phyloP scores from a whole-genome alignment of 352 stramenopile species.

The Phytophthora pisi region DNA sequence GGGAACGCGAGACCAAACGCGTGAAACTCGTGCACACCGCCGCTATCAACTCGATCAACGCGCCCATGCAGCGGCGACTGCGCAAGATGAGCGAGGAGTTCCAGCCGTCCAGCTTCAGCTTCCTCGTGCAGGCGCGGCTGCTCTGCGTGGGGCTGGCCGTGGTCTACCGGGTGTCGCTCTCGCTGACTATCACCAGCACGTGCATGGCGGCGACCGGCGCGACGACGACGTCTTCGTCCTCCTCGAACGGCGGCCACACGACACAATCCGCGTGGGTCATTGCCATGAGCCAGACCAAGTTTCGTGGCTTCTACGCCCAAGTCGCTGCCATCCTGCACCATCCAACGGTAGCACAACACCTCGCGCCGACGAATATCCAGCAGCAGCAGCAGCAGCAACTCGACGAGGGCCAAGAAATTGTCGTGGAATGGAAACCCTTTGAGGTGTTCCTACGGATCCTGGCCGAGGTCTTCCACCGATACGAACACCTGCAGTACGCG shows the following conservation, averaged over 20 bases:
- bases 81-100: conserved; percentile 71
- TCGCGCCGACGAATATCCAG: conserved; percentile 17
- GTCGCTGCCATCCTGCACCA: conserved; percentile 48
- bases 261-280: conserved; percentile 60
- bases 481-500: conserved; percentile 39
- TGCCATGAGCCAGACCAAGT: conserved; percentile 67
- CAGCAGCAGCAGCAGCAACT: conserved; percentile 10
- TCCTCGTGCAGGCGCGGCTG: conserved; percentile 50
- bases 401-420: conserved; percentile 11
- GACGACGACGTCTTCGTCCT: background rate
- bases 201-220: conserved; percentile 26
- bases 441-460: conserved; percentile 50
- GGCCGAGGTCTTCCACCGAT: conserved; percentile 41
- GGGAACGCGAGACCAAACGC: conserved; percentile 30
- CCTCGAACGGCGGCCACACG: conserved; percentile 17
- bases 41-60: conserved; percentile 13
- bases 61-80: conserved; percentile 49
- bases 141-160: conserved; percentile 63
- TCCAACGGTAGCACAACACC: conserved; percentile 32
- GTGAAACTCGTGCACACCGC: conserved; percentile 35
- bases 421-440: conserved; percentile 56
- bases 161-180: conserved; percentile 64
- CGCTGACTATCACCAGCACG: conserved; percentile 29
- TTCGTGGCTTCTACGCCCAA: conserved; percentile 53
- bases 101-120: conserved; percentile 50